phyloP scores from a whole-genome alignment of 305 asterid species.

The Solanum hybrid region DNA sequence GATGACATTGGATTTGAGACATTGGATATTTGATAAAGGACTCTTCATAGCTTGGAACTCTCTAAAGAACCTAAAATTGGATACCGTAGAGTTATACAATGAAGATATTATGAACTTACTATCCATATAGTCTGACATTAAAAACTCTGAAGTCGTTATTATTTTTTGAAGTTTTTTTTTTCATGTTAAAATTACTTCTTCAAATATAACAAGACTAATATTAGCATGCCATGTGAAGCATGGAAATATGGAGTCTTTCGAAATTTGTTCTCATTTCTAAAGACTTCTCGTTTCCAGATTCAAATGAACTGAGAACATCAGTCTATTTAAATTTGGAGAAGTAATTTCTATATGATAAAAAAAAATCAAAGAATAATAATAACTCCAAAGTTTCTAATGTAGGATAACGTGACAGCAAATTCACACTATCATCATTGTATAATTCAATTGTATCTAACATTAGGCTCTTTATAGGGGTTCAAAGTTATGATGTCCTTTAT shows the following conservation, averaged over 20 bases:
- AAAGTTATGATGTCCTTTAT: background rate
- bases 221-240: background rate
- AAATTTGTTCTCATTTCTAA: background rate
- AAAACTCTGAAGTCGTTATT: background rate
- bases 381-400: background rate
- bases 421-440: background rate
- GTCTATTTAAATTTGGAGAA: background rate
- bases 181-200: background rate
- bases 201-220: background rate
- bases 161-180: background rate
- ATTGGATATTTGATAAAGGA: background rate
- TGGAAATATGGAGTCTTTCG: background rate
- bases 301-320: background rate
- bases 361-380: too few species aligned
- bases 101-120: background rate
- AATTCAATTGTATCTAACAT: background rate
- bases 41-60: background rate
- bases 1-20: background rate
- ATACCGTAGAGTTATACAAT: background rate
- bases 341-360: background rate
- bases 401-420: background rate
- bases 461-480: background rate
- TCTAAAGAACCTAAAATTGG: background rate
- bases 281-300: background rate
- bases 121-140: background rate